Evolutionary conservation across 805 yeast species (phyloP), one percentile per base, ranked within the genome.

Genomic region (Cyberlindnera nakhonratchasimensis): DNA sequence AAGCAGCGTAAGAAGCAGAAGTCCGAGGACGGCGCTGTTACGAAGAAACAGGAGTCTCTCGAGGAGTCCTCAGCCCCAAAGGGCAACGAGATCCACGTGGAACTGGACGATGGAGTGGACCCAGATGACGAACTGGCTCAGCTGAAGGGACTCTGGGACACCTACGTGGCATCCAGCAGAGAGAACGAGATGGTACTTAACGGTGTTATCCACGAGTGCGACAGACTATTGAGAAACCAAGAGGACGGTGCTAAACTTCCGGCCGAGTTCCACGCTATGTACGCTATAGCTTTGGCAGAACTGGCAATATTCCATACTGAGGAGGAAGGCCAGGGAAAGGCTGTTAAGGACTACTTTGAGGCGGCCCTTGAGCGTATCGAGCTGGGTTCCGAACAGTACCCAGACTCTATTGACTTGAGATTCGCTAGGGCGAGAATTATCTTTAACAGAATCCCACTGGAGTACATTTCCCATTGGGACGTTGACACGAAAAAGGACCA

Each of bases 121-220:
- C 79, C 84, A 6, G 82, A 84, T 46, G 89, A 88, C 58, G 93
- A 86, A 53, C 55, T 86, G n/a, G 79, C 79, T 6, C 96, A 88
- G 60, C 64, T 90, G 45, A 67, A 64, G 45, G 95, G 85, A 1
- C 65, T 90, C 30, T 87, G 90, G 84, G 64, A 68, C 13, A 79
- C 86, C 4, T 86, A 77, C 63, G 54, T 65, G 31, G 59, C 67
- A 5, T 70, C 83, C 2, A 78, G 74, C 4, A 75, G 75, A 43
- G 83, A 81, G 18, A 77, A 75, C 49, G 86, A 82, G 56, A 64
- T 80, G 46, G 72, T 85, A 26, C 59, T 85, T 44, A 85, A 89
- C 55, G 97, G 96, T 19, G 73, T 90, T 5, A 75, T 91, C n/a
- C 96, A 90, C 54, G 97, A 91, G 59, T 85, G 96, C 66, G 96